phyloP scores from a whole-genome alignment of 1,284 basidiomycete genomes.

The Ganoderma multipileum region DNA sequence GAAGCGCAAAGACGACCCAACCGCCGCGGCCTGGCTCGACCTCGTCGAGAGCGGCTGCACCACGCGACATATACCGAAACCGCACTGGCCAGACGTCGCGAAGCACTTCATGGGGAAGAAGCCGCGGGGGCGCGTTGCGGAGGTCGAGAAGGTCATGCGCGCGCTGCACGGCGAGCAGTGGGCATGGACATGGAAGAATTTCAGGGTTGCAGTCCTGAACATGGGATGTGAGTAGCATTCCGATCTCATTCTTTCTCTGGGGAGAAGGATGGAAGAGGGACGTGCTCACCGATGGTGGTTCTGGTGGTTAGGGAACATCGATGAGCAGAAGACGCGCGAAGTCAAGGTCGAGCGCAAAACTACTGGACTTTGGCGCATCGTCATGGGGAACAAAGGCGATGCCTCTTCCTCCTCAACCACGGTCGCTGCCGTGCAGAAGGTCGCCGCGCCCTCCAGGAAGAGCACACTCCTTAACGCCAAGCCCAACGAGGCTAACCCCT shows the following conservation, averaged over 20 bases:
- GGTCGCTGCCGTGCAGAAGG: conserved; percentile 2
- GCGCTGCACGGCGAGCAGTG: conserved; percentile 74
- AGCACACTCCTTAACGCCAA: conserved; percentile 13
- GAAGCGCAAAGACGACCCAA: conserved; percentile 58
- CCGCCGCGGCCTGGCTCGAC: conserved; percentile 69
- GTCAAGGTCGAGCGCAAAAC: conserved; percentile 61
- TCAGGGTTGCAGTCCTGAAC: conserved; percentile 70
- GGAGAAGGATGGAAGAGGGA: neutral
- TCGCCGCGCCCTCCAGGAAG: conserved; percentile 12
- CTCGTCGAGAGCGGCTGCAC: conserved; percentile 66
- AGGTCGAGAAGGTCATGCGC: conserved; percentile 69
- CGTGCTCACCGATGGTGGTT: neutral
- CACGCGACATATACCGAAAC: conserved; percentile 67
- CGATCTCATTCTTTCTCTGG: neutral
- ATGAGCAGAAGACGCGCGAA: conserved; percentile 56
- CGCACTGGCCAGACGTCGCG: conserved; percentile 78
- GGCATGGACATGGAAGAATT: conserved; percentile 79
- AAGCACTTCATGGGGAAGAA: conserved; percentile 71
- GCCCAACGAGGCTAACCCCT: conserved; percentile 13
- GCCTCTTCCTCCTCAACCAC: conserved; percentile 7
- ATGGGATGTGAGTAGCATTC: conserved; percentile 69
- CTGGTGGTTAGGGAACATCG: conserved; percentile 60
- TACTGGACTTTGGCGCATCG: conserved; percentile 62
- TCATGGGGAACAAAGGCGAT: conserved; percentile 47
- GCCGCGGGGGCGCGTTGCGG: conserved; percentile 64